Conservation (phyloP, 1,139 yeast genomes). For the Scheffersomyces stambukii region DNA sequence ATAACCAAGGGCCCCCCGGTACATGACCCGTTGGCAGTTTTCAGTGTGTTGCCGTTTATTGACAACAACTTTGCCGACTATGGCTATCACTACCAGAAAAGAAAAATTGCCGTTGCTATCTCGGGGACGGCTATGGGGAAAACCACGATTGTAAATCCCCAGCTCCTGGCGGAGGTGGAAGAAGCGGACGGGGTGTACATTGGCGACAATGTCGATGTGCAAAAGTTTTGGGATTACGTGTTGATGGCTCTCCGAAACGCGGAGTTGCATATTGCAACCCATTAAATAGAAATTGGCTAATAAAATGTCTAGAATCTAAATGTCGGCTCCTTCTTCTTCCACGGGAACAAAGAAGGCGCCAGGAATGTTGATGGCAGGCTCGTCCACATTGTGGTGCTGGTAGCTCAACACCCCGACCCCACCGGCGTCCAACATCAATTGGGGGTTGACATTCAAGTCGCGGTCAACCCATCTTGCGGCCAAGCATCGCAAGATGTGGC, state of each 20-base stretch:
- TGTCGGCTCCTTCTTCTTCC: slow-evolving; percentile 35
- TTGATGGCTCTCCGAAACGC: slow-evolving; percentile 34
- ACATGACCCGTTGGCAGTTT: slow-evolving; percentile 78
- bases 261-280: slow-evolving; percentile 12
- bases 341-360: slow-evolving; percentile 77
- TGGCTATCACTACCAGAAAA: slow-evolving; percentile 26
- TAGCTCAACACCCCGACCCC: slow-evolving; percentile 91
- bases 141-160: slow-evolving; percentile 21
- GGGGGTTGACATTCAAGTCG: slow-evolving; percentile 61
- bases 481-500: slow-evolving; percentile 85
- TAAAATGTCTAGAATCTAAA: too few relatives aligned
- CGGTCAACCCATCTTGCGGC: slow-evolving; percentile 82
- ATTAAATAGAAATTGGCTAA: too few relatives aligned
- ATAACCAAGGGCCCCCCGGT: slow-evolving; percentile 65
- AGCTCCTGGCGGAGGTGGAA: slow-evolving; percentile 22
- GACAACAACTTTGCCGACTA: slow-evolving; percentile 26
- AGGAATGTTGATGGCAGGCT: slow-evolving; percentile 80
- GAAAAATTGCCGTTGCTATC: slow-evolving; percentile 20
- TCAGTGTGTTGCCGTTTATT: slow-evolving; percentile 47
- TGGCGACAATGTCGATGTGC: slow-evolving; percentile 40
- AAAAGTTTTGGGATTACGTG: slow-evolving; percentile 52
- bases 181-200: slow-evolving; percentile 41
- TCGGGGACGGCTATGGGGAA: slow-evolving; percentile 34
- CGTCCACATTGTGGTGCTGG: slow-evolving; percentile 77
- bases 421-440: slow-evolving; percentile 86